Base-by-base conservation (phyloP, 768 basidiomycete genomes). In the Mrakia frigida region DNA sequence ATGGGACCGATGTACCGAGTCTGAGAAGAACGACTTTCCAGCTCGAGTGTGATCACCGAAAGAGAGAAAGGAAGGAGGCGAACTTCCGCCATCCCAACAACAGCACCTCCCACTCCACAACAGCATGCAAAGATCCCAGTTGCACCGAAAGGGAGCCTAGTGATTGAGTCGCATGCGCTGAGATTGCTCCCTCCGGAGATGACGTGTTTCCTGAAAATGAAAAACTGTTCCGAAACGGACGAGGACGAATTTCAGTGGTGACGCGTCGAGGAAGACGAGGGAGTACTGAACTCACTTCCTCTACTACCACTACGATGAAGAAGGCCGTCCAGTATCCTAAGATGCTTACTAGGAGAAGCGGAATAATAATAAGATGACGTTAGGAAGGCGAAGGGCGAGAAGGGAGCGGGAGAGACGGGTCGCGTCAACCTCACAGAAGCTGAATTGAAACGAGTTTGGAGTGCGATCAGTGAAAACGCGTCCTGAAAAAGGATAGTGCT, bases 1-100 rank as follows among this genome's bases (percentile, higher is more conserved):
- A 88, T 79, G 0, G 87, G 87, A 0, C 88, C 88, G 1, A 84
- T 86, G 74, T 87, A 88, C 87, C 87, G 87, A 1, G 76, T 77
- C 69, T 63, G 11, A 63, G 35, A 6, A 7, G 18, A 35, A 16
- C 4, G 23, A 21, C 0, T 14, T 28, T 6, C 6, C 21, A 63
- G 61, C 23, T 63, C 9, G 61, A 31, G 21, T 18, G 13, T 6
- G 5, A 10, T 33, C 6, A 11, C 3, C 16, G 10, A 6, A 10
- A 31, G 3, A 31, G 18, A 63, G 14, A 28, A 18, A 63, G 35
- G 61, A 14, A 6, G 18, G 28, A 63, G 28, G 33, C 61, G 61
- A 4, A 63, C 61, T 28, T 82, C 79, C 11, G 87, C 85, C 88
- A 88, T 88, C 1, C 87, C 86, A 7, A 87, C 81, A 0, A 88